phyloP scores from a whole-genome alignment of 2,329 filamentous ascomycete genomes.

The Fusarium gaditjirri region DNA sequence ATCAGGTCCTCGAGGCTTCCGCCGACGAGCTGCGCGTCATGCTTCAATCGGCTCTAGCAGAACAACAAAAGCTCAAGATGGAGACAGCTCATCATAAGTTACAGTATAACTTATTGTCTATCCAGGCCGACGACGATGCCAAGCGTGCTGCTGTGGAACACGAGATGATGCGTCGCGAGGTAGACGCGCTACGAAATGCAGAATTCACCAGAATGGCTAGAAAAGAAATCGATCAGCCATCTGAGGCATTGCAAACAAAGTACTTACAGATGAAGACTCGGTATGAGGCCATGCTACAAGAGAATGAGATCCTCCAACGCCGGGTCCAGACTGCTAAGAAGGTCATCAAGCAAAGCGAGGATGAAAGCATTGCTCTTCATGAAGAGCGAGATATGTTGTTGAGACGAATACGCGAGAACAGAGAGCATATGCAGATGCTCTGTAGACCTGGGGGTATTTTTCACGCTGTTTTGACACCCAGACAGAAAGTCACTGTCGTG shows the following conservation, averaged over 20 bases:
- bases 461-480: slow-evolving; percentile 70
- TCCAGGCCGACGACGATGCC: slow-evolving; percentile 85
- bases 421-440: slow-evolving; percentile 84
- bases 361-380: slow-evolving; percentile 73
- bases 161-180: slow-evolving; percentile 88
- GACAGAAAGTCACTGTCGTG: slow-evolving; percentile 53
- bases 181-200: slow-evolving; percentile 81
- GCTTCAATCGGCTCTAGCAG: slow-evolving; percentile 64
- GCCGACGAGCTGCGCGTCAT: slow-evolving; percentile 66
- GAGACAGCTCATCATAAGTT: slow-evolving; percentile 90
- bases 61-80: slow-evolving; percentile 75
- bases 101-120: slow-evolving; percentile 84
- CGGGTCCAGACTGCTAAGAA: slow-evolving; percentile 79
- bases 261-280: slow-evolving; percentile 72
- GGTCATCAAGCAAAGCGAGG: slow-evolving; percentile 80
- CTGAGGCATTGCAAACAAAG: slow-evolving; percentile 64
- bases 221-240: slow-evolving; percentile 62
- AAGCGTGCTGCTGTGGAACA: slow-evolving; percentile 92
- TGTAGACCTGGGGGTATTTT: slow-evolving; percentile 78
- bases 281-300: slow-evolving; percentile 73
- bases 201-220: slow-evolving; percentile 74
- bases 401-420: slow-evolving; percentile 87
- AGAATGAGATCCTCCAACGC: slow-evolving; percentile 71
- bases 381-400: slow-evolving; percentile 83
- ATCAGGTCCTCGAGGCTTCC: slow-evolving; percentile 64